A percentile compares a stretch with the other conserved stretches of the same genome.
Evolutionary conservation across 352 stramenopile species (phyloP).

Genomic region (Phytophthora macrochlamydospora): DNA sequence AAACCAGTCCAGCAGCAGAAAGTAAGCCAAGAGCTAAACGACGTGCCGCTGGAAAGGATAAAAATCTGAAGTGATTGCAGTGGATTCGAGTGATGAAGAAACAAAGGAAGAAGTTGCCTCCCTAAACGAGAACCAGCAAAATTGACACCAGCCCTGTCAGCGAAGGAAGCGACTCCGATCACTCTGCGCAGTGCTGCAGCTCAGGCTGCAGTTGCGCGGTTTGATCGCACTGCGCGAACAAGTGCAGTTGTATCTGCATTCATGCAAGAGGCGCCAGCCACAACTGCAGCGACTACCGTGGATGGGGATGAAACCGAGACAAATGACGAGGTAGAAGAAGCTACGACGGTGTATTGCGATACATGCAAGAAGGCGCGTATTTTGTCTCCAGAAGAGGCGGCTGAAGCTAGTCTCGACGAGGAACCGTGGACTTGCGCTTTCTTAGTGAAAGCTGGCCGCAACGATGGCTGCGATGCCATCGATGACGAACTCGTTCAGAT

Average conservation of each 20-base stretch:
- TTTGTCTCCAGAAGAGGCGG: slow-evolving; percentile 52
- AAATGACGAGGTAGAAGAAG: slow-evolving; percentile 62
- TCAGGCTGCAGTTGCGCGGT: slow-evolving; percentile 56
- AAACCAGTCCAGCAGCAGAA: neutral
- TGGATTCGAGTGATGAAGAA: slow-evolving; percentile 22
- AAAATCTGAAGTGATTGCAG: slow-evolving; percentile 23
- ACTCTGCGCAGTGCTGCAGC: slow-evolving; percentile 55
- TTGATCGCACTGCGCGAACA: slow-evolving; percentile 50
- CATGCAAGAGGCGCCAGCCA: slow-evolving; percentile 7
- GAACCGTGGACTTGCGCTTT: slow-evolving; percentile 68
- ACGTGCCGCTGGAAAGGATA: slow-evolving; percentile 16
- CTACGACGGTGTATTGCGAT: slow-evolving; percentile 82
- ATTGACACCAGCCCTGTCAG: slow-evolving; percentile 35
- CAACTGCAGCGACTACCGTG: neutral
- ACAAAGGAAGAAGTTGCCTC: slow-evolving; percentile 13
- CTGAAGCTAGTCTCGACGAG: slow-evolving; percentile 27
- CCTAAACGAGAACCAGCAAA: slow-evolving; percentile 19
- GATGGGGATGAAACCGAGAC: slow-evolving; percentile 38
- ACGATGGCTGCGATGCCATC: slow-evolving; percentile 47
- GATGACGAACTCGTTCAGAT: slow-evolving; percentile 84
- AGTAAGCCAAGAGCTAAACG: slow-evolving; percentile 8
- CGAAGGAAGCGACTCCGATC: slow-evolving; percentile 30
- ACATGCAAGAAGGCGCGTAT: slow-evolving; percentile 82
- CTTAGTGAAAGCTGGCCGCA: slow-evolving; percentile 40
- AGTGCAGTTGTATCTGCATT: slow-evolving; percentile 54